Percentiles rank a stretch among this genome's conserved stretches.
Evolutionary conservation across 2,329 filamentous ascomycete genomes (phyloP).

Genomic region (Niveomyces coronatus): DNA sequence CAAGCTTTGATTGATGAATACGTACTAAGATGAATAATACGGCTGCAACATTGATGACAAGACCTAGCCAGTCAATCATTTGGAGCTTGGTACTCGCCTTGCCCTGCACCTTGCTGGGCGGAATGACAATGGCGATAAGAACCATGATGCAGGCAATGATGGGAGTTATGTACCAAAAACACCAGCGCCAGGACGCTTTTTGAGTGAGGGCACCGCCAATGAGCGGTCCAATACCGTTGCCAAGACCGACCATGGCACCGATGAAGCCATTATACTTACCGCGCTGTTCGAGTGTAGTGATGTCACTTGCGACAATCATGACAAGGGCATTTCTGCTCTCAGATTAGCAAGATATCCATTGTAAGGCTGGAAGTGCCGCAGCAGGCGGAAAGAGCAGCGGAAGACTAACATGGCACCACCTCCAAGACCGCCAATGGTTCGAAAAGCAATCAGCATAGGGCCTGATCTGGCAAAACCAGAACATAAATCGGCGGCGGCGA

Average conservation of each 20-base stretch:
- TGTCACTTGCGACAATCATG: conserved; percentile 29
- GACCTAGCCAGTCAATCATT: not conserved
- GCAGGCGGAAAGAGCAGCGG: too few relatives aligned
- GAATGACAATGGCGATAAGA: not conserved
- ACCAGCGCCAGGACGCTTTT: conserved; percentile 21
- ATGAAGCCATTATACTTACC: conserved; percentile 23
- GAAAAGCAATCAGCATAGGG: conserved; percentile 24
- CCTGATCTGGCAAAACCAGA: conserved; percentile 23
- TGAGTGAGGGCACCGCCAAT: conserved; percentile 21
- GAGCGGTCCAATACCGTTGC: conserved; percentile 28
- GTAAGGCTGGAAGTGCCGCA: too few relatives aligned
- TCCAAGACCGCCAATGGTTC: conserved; percentile 24
- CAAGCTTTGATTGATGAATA: not conserved
- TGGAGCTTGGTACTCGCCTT: not conserved
- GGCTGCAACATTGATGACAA: not conserved
- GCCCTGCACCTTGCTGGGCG: not conserved
- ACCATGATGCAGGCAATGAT: not conserved
- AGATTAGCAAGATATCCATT: too few relatives aligned
- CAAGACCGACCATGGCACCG: conserved; percentile 19
- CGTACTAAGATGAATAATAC: not conserved
- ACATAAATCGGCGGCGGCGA: conserved; percentile 20
- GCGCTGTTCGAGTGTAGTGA: conserved; percentile 24
- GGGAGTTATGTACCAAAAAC: conserved; percentile 14
- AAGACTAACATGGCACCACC: too few relatives aligned
- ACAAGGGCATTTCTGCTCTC: conserved; percentile 18